These are phyloP conservation scores for Leccinellum albellum DNA, from an alignment of 768 basidiomycete species.

Conservation along the genomic window DNA sequence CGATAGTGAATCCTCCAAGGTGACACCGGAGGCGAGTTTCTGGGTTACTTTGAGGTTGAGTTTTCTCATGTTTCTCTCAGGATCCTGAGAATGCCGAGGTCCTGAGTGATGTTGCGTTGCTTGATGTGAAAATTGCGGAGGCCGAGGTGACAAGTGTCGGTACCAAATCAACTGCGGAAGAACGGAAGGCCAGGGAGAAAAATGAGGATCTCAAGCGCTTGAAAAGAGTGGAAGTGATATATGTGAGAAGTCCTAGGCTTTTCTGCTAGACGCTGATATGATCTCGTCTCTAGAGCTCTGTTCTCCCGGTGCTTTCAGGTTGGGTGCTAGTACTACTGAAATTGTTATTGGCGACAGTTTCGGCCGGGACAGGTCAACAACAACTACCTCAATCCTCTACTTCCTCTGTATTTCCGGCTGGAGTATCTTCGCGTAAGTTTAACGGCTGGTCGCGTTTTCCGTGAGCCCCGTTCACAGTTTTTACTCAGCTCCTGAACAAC, in stretches of 20 bases:
- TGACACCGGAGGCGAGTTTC: conserved; percentile 37
- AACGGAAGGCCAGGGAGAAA: conserved; percentile 60
- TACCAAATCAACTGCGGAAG: conserved; percentile 50
- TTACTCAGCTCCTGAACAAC: conserved; percentile 55
- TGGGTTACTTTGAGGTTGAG: background rate
- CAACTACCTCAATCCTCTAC: conserved; percentile 65
- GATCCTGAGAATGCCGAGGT: conserved; percentile 60
- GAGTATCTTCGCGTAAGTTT: conserved; percentile 59
- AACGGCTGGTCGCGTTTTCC: background rate
- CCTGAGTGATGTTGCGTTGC: conserved; percentile 66
- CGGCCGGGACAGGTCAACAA: conserved; percentile 57
- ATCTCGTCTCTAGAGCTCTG: conserved; percentile 55
- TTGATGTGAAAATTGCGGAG: conserved; percentile 74
- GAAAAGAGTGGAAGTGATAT: conserved; percentile 88
- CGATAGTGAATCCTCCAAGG: conserved; percentile 50
- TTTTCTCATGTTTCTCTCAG: conserved; percentile 28
- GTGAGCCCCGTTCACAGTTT: conserved; percentile 2
- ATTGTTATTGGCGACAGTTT: conserved; percentile 87
- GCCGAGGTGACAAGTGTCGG: conserved; percentile 48
- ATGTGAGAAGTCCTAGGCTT: conserved; percentile 51
- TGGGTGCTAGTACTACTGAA: conserved; percentile 95
- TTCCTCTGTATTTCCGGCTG: conserved; percentile 69
- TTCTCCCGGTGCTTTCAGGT: conserved; percentile 78
- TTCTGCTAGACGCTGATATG: background rate
- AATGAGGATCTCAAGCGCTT: conserved; percentile 83